Evolutionary conservation across 2,329 filamentous ascomycete species (phyloP), one percentile per base, ranked within the genome.

Genomic region (Neofusicoccum parvum): DNA sequence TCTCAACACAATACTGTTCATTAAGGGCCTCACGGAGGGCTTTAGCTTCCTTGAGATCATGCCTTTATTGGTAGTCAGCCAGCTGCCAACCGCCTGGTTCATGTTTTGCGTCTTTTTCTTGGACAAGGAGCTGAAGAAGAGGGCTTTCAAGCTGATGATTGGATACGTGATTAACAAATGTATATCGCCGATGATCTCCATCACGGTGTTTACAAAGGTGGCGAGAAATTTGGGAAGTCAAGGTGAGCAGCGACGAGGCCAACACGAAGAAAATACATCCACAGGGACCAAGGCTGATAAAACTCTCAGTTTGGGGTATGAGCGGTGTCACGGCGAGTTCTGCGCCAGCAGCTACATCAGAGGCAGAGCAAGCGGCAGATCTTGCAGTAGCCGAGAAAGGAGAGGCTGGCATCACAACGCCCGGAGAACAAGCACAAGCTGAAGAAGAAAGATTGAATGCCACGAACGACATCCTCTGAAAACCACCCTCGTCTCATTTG

Each of bases 1-100:
- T 7, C 66, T 75, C 45, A 77, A 77, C 67, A 76, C 75, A 0
- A 65, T 63, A 1, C 62, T 77, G 0, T 77, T 77, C 51, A 69
- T 77, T 15, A 62, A 70, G 12, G 65, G 70, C 1, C 66, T 71
- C 7, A 65, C 51, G 10, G 50, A 66, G 17, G 34, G 43, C 23
- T 70, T 71, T 64, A 64, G 58, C 14, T 49, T 70, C 49, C 65
- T 70, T 20, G 53, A 64, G 11, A 51, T 71, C 15, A 46, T 68
- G 5, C 70, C 70, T 6, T 58, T 70, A 3, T 32, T 71, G 32
- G 37, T 69, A 1, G 58, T 70, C n/a, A 67, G 65, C 4, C 69
- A 70, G 58, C 45, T 68, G 11, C 70, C 70, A 1, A 70, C 63
- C n/a, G 20, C 67, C 9, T 71, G 70, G 70, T 71, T 71, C 32